Evolutionary conservation across 352 stramenopile species (phyloP), one percentile per base, ranked within the genome.

Genomic region (Pythium sukuiense): DNA sequence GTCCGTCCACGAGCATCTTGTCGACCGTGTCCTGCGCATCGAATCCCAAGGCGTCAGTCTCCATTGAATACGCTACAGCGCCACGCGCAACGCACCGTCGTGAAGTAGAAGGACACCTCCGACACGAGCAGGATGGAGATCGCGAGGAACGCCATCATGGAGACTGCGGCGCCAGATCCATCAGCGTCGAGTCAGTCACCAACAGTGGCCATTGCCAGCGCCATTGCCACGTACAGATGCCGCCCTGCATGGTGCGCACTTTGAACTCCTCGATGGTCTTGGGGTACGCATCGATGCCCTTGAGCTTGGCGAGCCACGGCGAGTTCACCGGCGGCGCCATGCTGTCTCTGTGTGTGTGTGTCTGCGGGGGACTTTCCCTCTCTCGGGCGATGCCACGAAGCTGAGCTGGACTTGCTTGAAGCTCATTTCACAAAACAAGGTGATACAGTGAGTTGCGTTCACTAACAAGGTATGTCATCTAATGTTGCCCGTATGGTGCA

Each of bases 261-360:
- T 93, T 95, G 72, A 95, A 95, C 76, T 95, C 87, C 59, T 95
- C 87, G 61, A 95, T 91, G 30, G 87, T 93, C 79, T 95, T 95
- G 16, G 87, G 87, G 60, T 95, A 90, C 62, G 84, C 83, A 74
- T 95, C 87, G 59, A 95, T 76, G 35, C 79, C 73, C 61, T 73
- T 73, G 61, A 73, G 61, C 59, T 72, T 72, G 14, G 67, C 55
- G 67, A 77, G 71, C 71, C 71, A 77, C 56, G 65, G 35, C 54
- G 69, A 43, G 41, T 69, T 59, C 26, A 30, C 53, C 7, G 33
- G 67, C 43, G 60, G 26, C 60, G 67, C 60, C 67, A 73, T 73
- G 6, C 20, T 53, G 46, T 46, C 53, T 43, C 1, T 26, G 7
- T 41, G 5, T 55, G 33, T 61, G 11, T 33, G 14, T 24, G n/a